phyloP scores from a whole-genome alignment of 331 rosid species.

The Acacia pycnantha region DNA sequence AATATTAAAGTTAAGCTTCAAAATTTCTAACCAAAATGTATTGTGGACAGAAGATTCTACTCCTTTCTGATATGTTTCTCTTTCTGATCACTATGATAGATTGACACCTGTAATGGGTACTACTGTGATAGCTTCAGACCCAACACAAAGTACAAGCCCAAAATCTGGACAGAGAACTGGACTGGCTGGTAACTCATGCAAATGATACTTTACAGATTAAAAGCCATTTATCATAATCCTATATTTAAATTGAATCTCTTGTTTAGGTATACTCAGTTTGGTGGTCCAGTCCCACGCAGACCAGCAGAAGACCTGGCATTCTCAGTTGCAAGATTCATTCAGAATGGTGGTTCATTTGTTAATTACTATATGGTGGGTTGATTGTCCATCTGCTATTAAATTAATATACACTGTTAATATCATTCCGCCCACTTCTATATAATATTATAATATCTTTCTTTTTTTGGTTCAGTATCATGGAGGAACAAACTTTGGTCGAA shows the following conservation, averaged over 20 bases:
- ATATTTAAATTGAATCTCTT: slow-evolving; percentile 7
- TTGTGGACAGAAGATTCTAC: neutral
- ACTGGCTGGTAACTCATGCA: slow-evolving; percentile 76
- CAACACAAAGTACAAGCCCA: slow-evolving; percentile 75
- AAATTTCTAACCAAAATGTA: neutral
- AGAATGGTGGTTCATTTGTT: slow-evolving; percentile 81
- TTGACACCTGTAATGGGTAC: slow-evolving; percentile 90
- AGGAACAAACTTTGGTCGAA: slow-evolving; percentile 98
- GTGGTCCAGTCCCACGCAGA: slow-evolving; percentile 72
- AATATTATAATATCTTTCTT: neutral
- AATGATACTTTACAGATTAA: neutral
- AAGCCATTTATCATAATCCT: neutral
- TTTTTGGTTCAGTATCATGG: slow-evolving; percentile 69
- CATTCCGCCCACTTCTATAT: no score
- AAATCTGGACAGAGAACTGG: slow-evolving; percentile 97
- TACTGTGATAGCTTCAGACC: slow-evolving; percentile 90
- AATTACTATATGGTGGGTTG: slow-evolving; percentile 83
- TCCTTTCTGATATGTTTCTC: slow-evolving; percentile 16
- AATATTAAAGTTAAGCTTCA: neutral
- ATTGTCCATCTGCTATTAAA: neutral
- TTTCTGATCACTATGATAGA: slow-evolving; percentile 51
- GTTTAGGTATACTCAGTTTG: slow-evolving; percentile 85
- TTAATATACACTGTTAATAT: neutral
- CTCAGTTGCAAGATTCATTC: slow-evolving; percentile 85
- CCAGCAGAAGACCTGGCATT: slow-evolving; percentile 91